Conservation (phyloP, 805 yeast genomes). For the Kodamaea hsintzibuensis region DNA sequence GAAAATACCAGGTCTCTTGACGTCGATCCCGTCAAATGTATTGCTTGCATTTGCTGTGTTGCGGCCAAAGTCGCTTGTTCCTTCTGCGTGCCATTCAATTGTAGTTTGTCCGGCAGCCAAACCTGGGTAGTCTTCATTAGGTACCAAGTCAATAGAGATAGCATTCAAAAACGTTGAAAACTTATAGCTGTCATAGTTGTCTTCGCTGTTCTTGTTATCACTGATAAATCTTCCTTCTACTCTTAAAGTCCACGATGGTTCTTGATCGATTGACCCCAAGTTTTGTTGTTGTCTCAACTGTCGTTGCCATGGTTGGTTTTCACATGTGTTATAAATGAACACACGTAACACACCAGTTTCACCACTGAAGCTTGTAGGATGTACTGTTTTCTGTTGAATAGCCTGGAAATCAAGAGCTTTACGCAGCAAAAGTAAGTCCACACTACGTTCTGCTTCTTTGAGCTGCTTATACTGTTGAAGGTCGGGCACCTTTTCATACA, state of each 20-base stretch:
- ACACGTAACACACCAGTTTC: slow-evolving; percentile 70
- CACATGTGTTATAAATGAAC: slow-evolving; percentile 77
- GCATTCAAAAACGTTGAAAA: slow-evolving; percentile 83
- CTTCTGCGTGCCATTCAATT: slow-evolving; percentile 89
- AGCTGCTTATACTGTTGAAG: slow-evolving; percentile 70
- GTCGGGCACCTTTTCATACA: slow-evolving; percentile 57
- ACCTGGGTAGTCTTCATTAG: slow-evolving; percentile 38
- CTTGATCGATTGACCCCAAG: slow-evolving; percentile 26
- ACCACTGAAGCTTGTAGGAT: slow-evolving; percentile 34
- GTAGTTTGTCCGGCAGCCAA: slow-evolving; percentile 39
- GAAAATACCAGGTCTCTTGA: slow-evolving; percentile 70
- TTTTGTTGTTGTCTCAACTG: slow-evolving; percentile 23
- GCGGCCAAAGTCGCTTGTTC: slow-evolving; percentile 13
- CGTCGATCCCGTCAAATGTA: slow-evolving; percentile 82
- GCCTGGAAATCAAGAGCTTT: slow-evolving; percentile 87
- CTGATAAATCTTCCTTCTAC: slow-evolving; percentile 81
- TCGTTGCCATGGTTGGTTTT: slow-evolving; percentile 83
- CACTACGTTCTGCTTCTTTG: slow-evolving; percentile 74
- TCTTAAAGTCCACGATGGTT: slow-evolving; percentile 78
- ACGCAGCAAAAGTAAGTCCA: slow-evolving; percentile 80
- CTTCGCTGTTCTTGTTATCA: slow-evolving; percentile 40
- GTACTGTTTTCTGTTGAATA: slow-evolving; percentile 41
- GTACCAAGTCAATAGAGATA: slow-evolving; percentile 72
- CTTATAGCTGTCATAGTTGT: slow-evolving; percentile 36
- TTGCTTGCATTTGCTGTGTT: slow-evolving; percentile 14